Evolutionary conservation across 2,329 filamentous ascomycete species (phyloP).

Genomic region (Phialocephala sp.): DNA sequence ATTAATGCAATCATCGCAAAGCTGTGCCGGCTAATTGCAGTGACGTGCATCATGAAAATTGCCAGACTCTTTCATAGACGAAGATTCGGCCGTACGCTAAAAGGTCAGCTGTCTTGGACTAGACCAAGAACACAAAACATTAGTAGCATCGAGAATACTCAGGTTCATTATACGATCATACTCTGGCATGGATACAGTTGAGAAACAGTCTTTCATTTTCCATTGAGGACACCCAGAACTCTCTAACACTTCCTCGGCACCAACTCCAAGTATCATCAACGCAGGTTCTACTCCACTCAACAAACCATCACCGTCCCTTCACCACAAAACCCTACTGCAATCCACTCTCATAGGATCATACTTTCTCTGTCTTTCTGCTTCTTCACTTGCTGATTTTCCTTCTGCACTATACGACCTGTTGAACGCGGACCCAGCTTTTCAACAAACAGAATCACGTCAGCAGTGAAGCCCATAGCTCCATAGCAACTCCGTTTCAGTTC

Average conservation of each 20-base stretch:
- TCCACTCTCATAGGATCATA: not conserved
- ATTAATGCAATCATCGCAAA: not conserved
- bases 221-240: not conserved
- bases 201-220: not conserved
- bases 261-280: slow-evolving; percentile 2
- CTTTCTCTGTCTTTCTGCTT: not conserved
- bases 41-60: not conserved
- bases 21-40: not conserved
- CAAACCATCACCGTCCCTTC: too few relatives aligned
- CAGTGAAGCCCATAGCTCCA: too few relatives aligned
- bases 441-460: not conserved
- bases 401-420: not conserved
- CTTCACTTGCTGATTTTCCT: not conserved
- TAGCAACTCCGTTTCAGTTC: too few relatives aligned
- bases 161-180: not conserved
- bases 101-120: not conserved
- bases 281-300: not conserved
- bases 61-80: too few relatives aligned
- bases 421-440: not conserved
- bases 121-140: not conserved
- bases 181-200: not conserved
- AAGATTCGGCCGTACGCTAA: too few relatives aligned
- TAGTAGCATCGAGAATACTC: not conserved
- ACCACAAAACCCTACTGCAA: not conserved
- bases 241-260: not conserved